A percentile compares a stretch with the other conserved stretches of the same genome.
These are phyloP conservation scores for Euphrasia confusa DNA, from an alignment of 257 asterid genomes.

Conservation along the genomic window DNA sequence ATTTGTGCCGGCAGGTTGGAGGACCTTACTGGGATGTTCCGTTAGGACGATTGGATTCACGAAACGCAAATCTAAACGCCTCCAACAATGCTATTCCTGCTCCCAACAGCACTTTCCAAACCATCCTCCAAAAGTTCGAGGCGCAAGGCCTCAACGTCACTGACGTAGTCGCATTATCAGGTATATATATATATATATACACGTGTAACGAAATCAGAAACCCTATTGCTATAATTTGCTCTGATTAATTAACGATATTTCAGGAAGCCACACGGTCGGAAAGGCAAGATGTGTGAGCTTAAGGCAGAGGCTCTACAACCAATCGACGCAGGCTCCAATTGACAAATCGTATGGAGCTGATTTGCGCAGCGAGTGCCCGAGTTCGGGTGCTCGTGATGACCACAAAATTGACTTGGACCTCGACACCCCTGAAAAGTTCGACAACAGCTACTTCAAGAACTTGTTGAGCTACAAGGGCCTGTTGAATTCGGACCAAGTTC, in stretches of 20 bases:
- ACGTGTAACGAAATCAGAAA: not conserved
- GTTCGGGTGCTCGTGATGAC: conserved; percentile 39
- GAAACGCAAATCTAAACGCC: conserved; percentile 39
- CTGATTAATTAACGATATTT: not conserved
- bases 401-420: conserved; percentile 34
- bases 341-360: conserved; percentile 31
- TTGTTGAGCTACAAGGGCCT: conserved; percentile 41
- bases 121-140: conserved; percentile 36
- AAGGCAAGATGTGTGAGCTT: conserved; percentile 49
- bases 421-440: conserved; percentile 38
- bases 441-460: conserved; percentile 45
- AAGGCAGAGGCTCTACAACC: conserved; percentile 49
- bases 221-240: no score
- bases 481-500: conserved; percentile 48
- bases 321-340: conserved; percentile 25
- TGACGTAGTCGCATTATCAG: conserved; percentile 59
- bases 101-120: conserved; percentile 46
- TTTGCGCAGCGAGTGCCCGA: conserved; percentile 37
- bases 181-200: no score
- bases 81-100: conserved; percentile 51
- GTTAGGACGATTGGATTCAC: conserved; percentile 50
- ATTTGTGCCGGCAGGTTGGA: conserved; percentile 34
- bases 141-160: conserved; percentile 34
- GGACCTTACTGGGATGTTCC: conserved; percentile 55
- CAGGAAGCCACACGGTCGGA: conserved; percentile 64